phyloP scores from a whole-genome alignment of 345 rosid species.

The Camelina neglecta region DNA sequence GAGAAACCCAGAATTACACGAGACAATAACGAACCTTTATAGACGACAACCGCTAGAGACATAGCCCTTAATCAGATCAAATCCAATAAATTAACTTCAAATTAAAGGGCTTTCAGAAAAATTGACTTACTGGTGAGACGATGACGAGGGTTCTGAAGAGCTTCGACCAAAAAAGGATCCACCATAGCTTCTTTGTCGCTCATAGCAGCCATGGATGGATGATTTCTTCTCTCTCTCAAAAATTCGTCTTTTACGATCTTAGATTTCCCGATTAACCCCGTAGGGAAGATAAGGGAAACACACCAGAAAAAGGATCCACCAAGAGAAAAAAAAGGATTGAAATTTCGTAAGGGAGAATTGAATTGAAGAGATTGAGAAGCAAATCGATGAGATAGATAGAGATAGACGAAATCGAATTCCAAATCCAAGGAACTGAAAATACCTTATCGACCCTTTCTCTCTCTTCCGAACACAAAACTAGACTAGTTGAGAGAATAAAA shows the following conservation, averaged over 20 bases:
- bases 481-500: conserved; percentile 7
- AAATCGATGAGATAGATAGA: conserved; percentile 24
- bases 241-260: conserved; percentile 4
- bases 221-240: neutral
- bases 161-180: conserved; percentile 91
- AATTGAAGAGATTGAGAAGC: conserved; percentile 10
- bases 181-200: conserved; percentile 68
- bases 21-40: conserved; percentile 15
- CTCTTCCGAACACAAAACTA: conserved; percentile 9
- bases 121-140: conserved; percentile 78
- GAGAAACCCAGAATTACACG: conserved; percentile 15
- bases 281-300: neutral
- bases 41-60: neutral
- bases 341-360: neutral
- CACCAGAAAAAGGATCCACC: neutral
- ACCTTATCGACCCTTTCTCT: conserved; percentile 30
- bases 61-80: neutral
- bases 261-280: neutral
- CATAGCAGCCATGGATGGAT: conserved; percentile 28
- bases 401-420: conserved; percentile 22
- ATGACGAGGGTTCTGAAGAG: conserved; percentile 90
- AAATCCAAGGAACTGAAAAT: conserved; percentile 25
- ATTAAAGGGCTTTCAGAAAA: conserved; percentile 2
- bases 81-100: neutral
- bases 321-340: neutral